Conservation (phyloP, 139 green algal species). For the Mychonastes homosphaera region DNA sequence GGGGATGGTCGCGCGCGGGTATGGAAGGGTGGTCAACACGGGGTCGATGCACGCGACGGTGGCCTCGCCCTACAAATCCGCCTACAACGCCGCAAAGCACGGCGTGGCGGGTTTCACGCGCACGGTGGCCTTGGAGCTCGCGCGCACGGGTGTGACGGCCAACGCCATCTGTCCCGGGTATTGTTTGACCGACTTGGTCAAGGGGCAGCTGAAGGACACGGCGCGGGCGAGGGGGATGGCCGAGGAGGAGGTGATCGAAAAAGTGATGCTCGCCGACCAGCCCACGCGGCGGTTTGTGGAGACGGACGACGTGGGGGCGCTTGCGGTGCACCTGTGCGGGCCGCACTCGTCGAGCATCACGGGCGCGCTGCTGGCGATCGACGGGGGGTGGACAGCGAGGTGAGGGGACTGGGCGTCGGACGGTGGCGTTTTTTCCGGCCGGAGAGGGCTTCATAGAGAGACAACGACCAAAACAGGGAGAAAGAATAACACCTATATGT, state of each 20-base stretch:
- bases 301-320: conserved; percentile 44
- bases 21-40: background rate
- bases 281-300: conserved; percentile 78
- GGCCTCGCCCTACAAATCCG: conserved; percentile 78
- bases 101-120: conserved; percentile 73
- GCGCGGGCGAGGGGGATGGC: conserved; percentile 50
- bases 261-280: conserved; percentile 82
- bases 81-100: conserved; percentile 89
- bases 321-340: conserved; percentile 61
- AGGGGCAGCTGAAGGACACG: conserved; percentile 42
- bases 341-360: conserved; percentile 62
- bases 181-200: conserved; percentile 26
- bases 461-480: too few relatives aligned
- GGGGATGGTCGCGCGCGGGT: conserved; percentile 46
- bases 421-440: too few relatives aligned
- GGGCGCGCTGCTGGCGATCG: conserved; percentile 66
- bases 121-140: conserved; percentile 66
- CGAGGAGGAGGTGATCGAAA: conserved; percentile 50
- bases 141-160: conserved; percentile 52
- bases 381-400: conserved; percentile 49
- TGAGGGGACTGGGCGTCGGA: too few relatives aligned
- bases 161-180: conserved; percentile 67
- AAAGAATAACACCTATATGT: too few relatives aligned
- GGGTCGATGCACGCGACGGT: conserved; percentile 21
- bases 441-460: too few relatives aligned